Conservation (phyloP, 805 yeast species). For the Saccharomycopsis vini region DNA sequence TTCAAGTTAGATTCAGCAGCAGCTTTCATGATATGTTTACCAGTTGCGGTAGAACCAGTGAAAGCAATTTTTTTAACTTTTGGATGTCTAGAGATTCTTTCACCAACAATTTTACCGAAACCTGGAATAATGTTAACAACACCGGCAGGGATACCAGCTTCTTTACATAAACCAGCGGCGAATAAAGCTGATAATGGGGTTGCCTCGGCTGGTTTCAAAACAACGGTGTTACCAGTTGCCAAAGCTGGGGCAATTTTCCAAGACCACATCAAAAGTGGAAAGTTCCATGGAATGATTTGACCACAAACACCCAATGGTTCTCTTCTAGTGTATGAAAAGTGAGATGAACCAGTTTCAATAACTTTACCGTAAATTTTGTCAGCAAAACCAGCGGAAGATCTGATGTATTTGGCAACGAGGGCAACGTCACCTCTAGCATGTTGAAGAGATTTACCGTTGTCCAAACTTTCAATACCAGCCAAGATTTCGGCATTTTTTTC, state of each 20-base stretch:
- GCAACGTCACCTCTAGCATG: constrained; percentile 71
- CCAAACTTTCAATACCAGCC: constrained; percentile 76
- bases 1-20: constrained; percentile 78
- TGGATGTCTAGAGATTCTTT: constrained; percentile 67
- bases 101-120: constrained; percentile 78
- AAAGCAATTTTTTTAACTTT: constrained; percentile 85
- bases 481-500: constrained; percentile 64
- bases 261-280: constrained; percentile 86
- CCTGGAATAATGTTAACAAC: constrained; percentile 84
- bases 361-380: constrained; percentile 75
- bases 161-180: constrained; percentile 56
- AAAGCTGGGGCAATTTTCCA: constrained; percentile 94
- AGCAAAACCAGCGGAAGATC: constrained; percentile 87
- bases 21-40: constrained; percentile 69
- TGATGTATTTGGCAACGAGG: constrained; percentile 56
- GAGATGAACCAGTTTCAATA: constrained; percentile 64
- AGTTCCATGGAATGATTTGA: constrained; percentile 95
- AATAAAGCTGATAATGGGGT: constrained; percentile 85
- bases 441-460: constrained; percentile 77
- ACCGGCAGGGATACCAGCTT: constrained; percentile 90
- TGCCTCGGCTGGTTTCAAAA: constrained; percentile 84
- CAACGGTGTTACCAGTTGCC: constrained; percentile 84
- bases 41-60: constrained; percentile 93
- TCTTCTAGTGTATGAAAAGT: constrained; percentile 71
- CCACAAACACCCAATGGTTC: constrained; percentile 96